Percentiles rank a stretch among this genome's conserved stretches.
These are phyloP conservation scores for Oligophagozyma castellii DNA, from an alignment of 1,139 yeast genomes.

Conservation along the genomic window DNA sequence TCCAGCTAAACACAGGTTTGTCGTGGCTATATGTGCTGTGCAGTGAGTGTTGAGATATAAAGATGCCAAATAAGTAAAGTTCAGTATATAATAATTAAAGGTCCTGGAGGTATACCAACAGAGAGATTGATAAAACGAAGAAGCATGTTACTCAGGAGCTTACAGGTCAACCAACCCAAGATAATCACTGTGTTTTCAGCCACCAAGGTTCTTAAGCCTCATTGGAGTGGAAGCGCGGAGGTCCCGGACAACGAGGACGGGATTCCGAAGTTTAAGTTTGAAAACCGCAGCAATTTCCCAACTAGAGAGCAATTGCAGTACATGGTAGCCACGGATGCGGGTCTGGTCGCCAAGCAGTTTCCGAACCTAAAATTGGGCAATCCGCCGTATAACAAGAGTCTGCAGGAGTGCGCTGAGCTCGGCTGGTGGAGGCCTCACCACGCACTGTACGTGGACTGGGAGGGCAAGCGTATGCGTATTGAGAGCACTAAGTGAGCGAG, in stretches of 20 bases:
- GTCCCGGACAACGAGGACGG: too few species aligned
- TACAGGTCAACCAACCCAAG: not conserved
- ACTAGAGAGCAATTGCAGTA: slow-evolving; percentile 19
- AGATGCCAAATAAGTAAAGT: too few species aligned
- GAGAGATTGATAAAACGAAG: too few species aligned
- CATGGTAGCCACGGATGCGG: slow-evolving; percentile 11
- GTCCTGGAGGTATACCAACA: too few species aligned
- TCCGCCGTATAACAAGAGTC: slow-evolving; percentile 9
- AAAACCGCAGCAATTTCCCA: slow-evolving; percentile 9
- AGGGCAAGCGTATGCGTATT: too few species aligned
- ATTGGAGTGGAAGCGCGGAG: not conserved
- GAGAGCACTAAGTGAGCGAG: too few species aligned
- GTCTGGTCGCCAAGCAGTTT: slow-evolving; percentile 9
- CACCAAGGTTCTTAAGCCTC: not conserved
- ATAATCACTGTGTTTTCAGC: not conserved
- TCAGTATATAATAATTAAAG: too few species aligned
- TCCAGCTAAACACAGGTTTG: too few species aligned
- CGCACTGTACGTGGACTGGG: slow-evolving; percentile 23
- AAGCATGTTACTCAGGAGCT: too few species aligned
- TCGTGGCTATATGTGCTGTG: too few species aligned
- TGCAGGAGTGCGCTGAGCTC: slow-evolving; percentile 9
- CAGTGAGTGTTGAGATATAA: too few species aligned
- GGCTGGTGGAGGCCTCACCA: slow-evolving; percentile 14
- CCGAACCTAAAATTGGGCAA: slow-evolving; percentile 9
- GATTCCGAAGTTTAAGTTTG: not conserved